These are phyloP conservation scores for Nymphaea thermarum DNA, from an alignment of 164 flowering plant species.

Conservation along the genomic window DNA sequence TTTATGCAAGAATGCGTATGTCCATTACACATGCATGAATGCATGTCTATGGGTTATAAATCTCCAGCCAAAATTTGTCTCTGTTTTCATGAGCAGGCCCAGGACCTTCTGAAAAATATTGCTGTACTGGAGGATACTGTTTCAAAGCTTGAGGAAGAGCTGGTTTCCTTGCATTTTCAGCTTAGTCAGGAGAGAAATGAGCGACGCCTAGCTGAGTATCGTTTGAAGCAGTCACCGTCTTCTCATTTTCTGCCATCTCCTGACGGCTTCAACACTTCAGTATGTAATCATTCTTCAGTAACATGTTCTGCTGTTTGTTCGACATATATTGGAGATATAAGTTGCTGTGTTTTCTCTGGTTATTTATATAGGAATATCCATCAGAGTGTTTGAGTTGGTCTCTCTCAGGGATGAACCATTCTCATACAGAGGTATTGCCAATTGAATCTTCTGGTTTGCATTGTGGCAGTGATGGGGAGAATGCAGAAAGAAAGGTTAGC, in stretches of 20 bases:
- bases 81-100: conserved; percentile 26
- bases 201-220: conserved; percentile 55
- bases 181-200: conserved; percentile 81
- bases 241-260: conserved; percentile 14
- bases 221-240: conserved; percentile 28
- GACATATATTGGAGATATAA: background rate
- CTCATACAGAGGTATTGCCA: background rate
- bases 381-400: background rate
- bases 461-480: background rate
- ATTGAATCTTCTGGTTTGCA: background rate
- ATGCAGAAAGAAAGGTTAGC: background rate
- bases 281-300: conserved; percentile 4
- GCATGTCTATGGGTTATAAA: background rate
- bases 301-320: background rate
- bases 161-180: conserved; percentile 49
- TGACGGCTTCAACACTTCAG: conserved; percentile 8
- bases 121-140: conserved; percentile 43
- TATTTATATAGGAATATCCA: background rate
- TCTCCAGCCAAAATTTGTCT: background rate
- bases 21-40: background rate
- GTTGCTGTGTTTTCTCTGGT: background rate
- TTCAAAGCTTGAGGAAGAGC: conserved; percentile 52
- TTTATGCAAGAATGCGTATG: too few relatives aligned
- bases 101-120: conserved; percentile 46
- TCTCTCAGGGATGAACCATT: background rate